These are phyloP conservation scores for Pinus taeda DNA, from an alignment of 75 land plant species.

Conservation along the genomic window DNA sequence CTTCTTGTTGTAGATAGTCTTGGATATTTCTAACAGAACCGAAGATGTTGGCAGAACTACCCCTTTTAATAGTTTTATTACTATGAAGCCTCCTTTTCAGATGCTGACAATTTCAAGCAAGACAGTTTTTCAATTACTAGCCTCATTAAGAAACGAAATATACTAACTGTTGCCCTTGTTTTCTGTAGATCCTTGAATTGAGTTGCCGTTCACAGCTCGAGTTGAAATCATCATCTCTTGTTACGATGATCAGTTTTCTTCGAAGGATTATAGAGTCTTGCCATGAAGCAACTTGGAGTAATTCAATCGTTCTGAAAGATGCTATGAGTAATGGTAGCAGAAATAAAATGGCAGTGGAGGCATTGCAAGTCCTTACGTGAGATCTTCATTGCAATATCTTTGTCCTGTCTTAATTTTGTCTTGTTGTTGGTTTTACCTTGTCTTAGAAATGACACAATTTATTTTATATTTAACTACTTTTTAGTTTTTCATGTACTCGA, in stretches of 20 bases:
- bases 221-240: constrained; percentile 35
- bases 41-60: neutral
- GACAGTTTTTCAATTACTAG: neutral
- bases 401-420: neutral
- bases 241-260: constrained; percentile 26
- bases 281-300: constrained; percentile 11
- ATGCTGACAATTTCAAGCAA: neutral
- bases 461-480: neutral
- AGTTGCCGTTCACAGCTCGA: constrained; percentile 30
- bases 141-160: neutral
- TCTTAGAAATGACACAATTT: neutral
- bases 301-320: too few species aligned
- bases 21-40: neutral
- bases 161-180: neutral
- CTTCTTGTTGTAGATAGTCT: neutral
- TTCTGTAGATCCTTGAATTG: constrained; percentile 45
- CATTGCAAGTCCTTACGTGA: too few species aligned
- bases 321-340: too few species aligned
- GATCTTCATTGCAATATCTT: neutral
- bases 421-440: neutral
- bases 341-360: too few species aligned
- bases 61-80: neutral
- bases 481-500: neutral
- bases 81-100: neutral
- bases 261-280: constrained; percentile 17